Evolutionary conservation across 176 grass and related monocot genomes (phyloP).

Genomic region (Poa pratensis): DNA sequence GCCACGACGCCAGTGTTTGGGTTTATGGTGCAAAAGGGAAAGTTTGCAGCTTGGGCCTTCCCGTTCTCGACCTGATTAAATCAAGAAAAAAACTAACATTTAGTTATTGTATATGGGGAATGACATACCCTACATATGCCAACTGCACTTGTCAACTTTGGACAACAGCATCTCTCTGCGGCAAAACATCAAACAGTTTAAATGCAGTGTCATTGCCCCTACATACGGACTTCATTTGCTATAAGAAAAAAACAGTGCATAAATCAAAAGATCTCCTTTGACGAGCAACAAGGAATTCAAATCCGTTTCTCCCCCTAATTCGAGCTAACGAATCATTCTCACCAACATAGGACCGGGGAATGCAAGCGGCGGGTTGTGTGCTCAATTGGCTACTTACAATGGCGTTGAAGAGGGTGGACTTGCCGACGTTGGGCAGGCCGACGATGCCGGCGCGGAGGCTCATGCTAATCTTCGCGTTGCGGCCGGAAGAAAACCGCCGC

Average conservation of each 20-base stretch:
- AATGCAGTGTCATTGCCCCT: not conserved
- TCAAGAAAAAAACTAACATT: not conserved
- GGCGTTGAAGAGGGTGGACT: constrained; percentile 97
- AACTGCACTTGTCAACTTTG: not conserved
- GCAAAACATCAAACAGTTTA: constrained; percentile 57
- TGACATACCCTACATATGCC: not conserved
- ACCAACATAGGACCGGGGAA: not conserved
- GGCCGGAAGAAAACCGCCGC: constrained; percentile 62
- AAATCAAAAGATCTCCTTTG: not conserved
- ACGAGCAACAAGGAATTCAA: not conserved
- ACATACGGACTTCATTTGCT: not conserved
- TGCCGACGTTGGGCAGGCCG: constrained; percentile 97
- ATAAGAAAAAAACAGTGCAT: not conserved
- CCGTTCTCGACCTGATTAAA: constrained; percentile 87
- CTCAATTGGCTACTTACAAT: constrained; percentile 58
- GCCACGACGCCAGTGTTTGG: constrained; percentile 87
- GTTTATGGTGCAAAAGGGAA: constrained; percentile 96
- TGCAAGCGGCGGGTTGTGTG: not conserved
- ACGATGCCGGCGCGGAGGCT: constrained; percentile 93
- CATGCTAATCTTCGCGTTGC: constrained; percentile 80
- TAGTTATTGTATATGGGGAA: not conserved
- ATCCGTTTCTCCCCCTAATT: not conserved
- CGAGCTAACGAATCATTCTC: not conserved
- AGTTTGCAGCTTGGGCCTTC: constrained; percentile 95
- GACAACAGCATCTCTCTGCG: not conserved